Evolutionary conservation across 2,329 filamentous ascomycete genomes (phyloP).

Genomic region (Rachicladosporium sp.): DNA sequence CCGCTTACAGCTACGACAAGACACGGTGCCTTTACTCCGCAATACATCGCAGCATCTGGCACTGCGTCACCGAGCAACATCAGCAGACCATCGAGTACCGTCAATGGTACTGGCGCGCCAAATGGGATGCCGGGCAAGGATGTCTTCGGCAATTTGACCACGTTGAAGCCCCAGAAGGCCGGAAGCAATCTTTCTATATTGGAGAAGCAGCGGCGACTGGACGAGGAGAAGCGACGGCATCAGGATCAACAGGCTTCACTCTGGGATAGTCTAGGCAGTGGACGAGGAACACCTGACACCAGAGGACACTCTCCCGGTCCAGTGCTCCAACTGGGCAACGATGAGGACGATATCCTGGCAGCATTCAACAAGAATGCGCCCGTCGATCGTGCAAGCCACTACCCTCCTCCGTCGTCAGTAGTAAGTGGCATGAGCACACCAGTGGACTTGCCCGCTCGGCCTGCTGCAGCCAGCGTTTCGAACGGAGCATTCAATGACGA

Average conservation of each 20-base stretch:
- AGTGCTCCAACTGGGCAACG: constrained; percentile 13
- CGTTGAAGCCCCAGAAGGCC: constrained; percentile 46
- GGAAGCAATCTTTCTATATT: constrained; percentile 58
- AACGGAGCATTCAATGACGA: constrained; percentile 44
- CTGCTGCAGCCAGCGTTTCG: constrained; percentile 2
- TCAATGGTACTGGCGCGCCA: constrained; percentile 36
- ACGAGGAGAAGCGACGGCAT: constrained; percentile 66
- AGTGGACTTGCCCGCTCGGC: neutral
- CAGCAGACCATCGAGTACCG: constrained; percentile 28
- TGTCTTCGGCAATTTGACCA: constrained; percentile 67
- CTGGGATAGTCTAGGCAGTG: constrained; percentile 65
- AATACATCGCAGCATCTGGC: constrained; percentile 21
- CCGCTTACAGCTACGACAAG: constrained; percentile 15
- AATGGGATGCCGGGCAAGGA: constrained; percentile 37
- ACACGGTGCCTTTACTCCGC: constrained; percentile 11
- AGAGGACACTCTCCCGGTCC: constrained; percentile 12
- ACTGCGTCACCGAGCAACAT: constrained; percentile 16
- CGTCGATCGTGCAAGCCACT: constrained; percentile 48
- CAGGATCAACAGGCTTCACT: constrained; percentile 61
- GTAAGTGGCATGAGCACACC: constrained; percentile 32
- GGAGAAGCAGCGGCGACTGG: constrained; percentile 55
- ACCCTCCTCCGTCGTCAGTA: constrained; percentile 33
- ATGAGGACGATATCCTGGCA: constrained; percentile 48
- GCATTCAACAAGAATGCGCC: constrained; percentile 49
- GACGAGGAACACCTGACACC: constrained; percentile 31